Percentiles rank a stretch among this genome's conserved stretches.
Conservation (phyloP, 1,284 basidiomycete species). For the Apiotrichum porosum region DNA sequence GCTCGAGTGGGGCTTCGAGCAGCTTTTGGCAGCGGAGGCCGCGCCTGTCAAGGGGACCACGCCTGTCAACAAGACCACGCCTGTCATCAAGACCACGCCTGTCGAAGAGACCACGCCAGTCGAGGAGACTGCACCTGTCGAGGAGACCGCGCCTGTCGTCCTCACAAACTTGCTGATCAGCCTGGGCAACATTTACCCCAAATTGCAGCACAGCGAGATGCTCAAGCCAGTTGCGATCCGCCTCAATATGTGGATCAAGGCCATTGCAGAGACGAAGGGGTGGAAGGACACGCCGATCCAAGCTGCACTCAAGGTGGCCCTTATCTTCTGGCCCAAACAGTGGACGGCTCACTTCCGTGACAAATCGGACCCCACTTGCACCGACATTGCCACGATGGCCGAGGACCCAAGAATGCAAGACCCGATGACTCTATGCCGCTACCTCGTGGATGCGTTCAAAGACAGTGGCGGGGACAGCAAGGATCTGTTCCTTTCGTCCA, state of each 20-base stretch:
- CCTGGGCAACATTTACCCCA: constrained; percentile 19
- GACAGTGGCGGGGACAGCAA: not conserved
- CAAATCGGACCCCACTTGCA: constrained; percentile 9
- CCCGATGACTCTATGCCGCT: constrained; percentile 21
- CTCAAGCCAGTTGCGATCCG: not conserved
- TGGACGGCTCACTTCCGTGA: constrained; percentile 9
- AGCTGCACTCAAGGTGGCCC: constrained; percentile 17
- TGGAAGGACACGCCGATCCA: constrained; percentile 14
- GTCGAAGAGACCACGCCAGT: too few relatives aligned
- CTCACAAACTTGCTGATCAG: constrained; percentile 27
- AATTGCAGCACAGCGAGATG: not conserved
- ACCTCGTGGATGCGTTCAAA: not conserved
- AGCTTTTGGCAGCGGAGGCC: too few relatives aligned
- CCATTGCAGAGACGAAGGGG: not conserved
- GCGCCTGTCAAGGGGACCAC: too few relatives aligned
- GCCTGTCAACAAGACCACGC: not conserved
- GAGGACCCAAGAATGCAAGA: constrained; percentile 4
- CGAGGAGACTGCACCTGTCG: too few relatives aligned
- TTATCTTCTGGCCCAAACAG: constrained; percentile 29
- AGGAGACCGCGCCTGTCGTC: too few relatives aligned
- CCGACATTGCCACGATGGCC: constrained; percentile 11
- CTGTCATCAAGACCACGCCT: not conserved
- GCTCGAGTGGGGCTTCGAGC: constrained; percentile 66
- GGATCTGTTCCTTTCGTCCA: constrained; percentile 36
- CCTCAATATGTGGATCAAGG: constrained; percentile 3